Percentiles rank a stretch among this genome's conserved stretches.
phyloP scores from a whole-genome alignment of 139 green algal species.

The Tetraselmis striata region DNA sequence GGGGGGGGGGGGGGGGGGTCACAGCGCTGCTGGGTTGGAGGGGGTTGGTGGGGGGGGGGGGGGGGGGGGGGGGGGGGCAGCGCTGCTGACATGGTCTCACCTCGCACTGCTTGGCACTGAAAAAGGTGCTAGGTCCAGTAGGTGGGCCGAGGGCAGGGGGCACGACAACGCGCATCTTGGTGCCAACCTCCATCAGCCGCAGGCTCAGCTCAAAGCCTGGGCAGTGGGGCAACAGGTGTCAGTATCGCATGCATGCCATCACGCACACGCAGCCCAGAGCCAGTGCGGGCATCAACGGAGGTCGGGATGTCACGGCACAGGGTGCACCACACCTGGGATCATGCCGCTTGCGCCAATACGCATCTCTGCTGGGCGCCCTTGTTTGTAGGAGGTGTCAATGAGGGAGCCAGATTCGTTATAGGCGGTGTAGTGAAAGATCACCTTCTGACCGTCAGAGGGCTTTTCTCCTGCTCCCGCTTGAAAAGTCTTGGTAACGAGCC shows the following conservation, averaged over 20 bases:
- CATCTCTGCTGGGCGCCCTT: slow-evolving; percentile 69
- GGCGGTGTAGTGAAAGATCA: slow-evolving; percentile 91
- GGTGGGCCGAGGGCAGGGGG: slow-evolving; percentile 90
- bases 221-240: neutral
- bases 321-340: slow-evolving; percentile 89
- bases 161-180: slow-evolving; percentile 84
- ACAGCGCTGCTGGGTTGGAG: too few species aligned
- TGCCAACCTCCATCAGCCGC: slow-evolving; percentile 78
- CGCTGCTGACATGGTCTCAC: slow-evolving; percentile 22
- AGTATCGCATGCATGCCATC: neutral
- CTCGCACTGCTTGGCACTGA: slow-evolving; percentile 97
- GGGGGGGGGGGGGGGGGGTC: neutral
- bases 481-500: slow-evolving; percentile 83
- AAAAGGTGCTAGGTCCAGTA: slow-evolving; percentile 95
- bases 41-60: too few species aligned
- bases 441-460: slow-evolving; percentile 80
- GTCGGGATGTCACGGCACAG: too few species aligned
- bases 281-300: too few species aligned
- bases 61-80: too few species aligned
- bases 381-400: slow-evolving; percentile 87
- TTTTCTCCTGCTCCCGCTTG: slow-evolving; percentile 40
- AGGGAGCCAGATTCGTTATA: slow-evolving; percentile 90
- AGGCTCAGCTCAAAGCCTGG: slow-evolving; percentile 93
- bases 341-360: slow-evolving; percentile 85
- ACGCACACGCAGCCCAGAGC: neutral